Evolutionary conservation across 805 yeast species (phyloP).

Genomic region (Brettanomyces bruxellensis): DNA sequence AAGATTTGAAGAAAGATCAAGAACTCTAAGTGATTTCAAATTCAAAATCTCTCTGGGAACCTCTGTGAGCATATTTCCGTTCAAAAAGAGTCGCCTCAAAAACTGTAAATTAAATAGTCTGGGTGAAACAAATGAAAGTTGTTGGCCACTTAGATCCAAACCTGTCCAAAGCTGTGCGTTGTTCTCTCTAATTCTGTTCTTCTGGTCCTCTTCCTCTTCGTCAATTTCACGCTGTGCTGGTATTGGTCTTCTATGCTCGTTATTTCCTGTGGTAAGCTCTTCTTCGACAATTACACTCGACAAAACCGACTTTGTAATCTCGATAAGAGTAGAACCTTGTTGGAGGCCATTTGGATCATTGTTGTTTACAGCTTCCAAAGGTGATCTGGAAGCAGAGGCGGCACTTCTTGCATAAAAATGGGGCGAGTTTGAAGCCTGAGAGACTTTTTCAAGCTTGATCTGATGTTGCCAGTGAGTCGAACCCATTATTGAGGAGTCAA

Average conservation of each 20-base stretch:
- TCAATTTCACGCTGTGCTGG: constrained; percentile 28
- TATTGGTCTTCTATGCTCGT: constrained; percentile 27
- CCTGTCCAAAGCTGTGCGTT: constrained; percentile 91
- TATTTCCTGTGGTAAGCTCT: constrained; percentile 21
- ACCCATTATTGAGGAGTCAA: constrained; percentile 27
- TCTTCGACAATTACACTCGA: constrained; percentile 21
- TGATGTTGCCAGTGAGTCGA: constrained; percentile 73
- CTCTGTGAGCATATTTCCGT: constrained; percentile 66
- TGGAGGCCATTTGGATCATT: constrained; percentile 7
- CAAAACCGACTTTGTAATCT: constrained; percentile 29
- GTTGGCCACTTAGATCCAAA: constrained; percentile 86
- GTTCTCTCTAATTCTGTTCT: constrained; percentile 48
- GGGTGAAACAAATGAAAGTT: constrained; percentile 59
- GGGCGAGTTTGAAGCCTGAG: constrained; percentile 59
- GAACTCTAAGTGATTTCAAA: constrained; percentile 64
- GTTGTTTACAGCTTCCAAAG: constrained; percentile 26
- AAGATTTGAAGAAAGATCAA: constrained; percentile 77
- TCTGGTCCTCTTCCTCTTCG: constrained; percentile 60
- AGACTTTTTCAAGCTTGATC: constrained; percentile 58
- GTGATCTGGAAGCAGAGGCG: constrained; percentile 55
- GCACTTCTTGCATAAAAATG: constrained; percentile 82
- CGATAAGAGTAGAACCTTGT: constrained; percentile 27
- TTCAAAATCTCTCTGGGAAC: constrained; percentile 63
- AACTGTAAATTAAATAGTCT: constrained; percentile 74
- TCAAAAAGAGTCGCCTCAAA: constrained; percentile 76